Evolutionary conservation across 768 basidiomycete species (phyloP), one percentile per base, ranked within the genome.

Genomic region (Sistotremastrum suecicum): DNA sequence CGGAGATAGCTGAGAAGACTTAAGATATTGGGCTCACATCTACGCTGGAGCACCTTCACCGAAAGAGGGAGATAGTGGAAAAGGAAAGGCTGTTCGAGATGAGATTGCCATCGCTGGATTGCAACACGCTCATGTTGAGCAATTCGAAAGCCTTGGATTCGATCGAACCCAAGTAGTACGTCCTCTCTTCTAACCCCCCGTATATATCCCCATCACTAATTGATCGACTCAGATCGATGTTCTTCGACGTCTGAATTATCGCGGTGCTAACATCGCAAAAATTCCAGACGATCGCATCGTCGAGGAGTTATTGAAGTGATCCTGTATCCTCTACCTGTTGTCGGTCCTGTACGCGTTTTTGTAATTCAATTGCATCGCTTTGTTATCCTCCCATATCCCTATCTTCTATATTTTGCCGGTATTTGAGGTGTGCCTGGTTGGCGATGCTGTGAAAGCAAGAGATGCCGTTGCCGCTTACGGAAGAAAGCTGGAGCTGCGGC

Each of bases 181-280:
- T 80, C 43, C 37, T 30, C 28, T 28, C 37, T 33, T 32, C 30
- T 10, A 29, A 5, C 43, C 36, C 47, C 42, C 34, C 8, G 43
- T 33, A 11, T 12, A 3, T 20, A 35, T 29, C 2, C 20, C 32
- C 4, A n/a, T 39, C 30, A 6, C 37, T 41, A 33, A 34, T 11
- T 37, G 20, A 39, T 37, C 11, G 20, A 10, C 41, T 39, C 44
- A 91, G 87, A 86, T 92, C 49, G 89, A 90, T 57, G 83, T 81
- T n/a, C 71, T 94, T 49, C 75, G 83, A 52, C 71, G 86, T 55
- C 58, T 92, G 58, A 92, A 94, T 60, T 94, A 94, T 64, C 78
- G 89, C 30, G 78, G 90, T 29, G 66, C 75, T 11, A 91, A 90
- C 58, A 78, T 83, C 40, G 69, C 78, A 9, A 80, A 83, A 61